Evolutionary conservation across 2,329 filamentous ascomycete species (phyloP).

Genomic region (Cladosporium sp.): DNA sequence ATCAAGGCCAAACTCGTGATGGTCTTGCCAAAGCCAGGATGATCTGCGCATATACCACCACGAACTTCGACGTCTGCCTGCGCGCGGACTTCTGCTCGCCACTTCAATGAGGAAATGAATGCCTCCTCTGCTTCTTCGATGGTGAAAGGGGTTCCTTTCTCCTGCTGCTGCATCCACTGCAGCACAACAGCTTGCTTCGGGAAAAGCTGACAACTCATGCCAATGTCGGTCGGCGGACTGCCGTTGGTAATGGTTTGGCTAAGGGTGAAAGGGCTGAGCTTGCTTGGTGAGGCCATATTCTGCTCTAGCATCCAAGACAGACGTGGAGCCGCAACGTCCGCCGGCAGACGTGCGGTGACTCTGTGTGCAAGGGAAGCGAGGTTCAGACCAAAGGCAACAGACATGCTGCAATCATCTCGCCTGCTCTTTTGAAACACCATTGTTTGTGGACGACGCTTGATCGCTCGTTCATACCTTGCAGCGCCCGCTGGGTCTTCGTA

Average conservation of each 20-base stretch:
- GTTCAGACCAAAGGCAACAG: slow-evolving; percentile 28
- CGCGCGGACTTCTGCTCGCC: slow-evolving; percentile 55
- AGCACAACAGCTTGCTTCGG: slow-evolving; percentile 53
- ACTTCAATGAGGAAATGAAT: slow-evolving; percentile 40
- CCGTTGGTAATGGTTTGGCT: not conserved
- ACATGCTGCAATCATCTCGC: not conserved
- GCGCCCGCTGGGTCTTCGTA: slow-evolving; percentile 51
- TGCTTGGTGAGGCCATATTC: not conserved
- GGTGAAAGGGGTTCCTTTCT: slow-evolving; percentile 43
- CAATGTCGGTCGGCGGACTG: not conserved
- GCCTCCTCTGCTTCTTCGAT: slow-evolving; percentile 57
- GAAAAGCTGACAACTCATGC: slow-evolving; percentile 34
- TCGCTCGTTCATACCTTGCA: slow-evolving; percentile 45
- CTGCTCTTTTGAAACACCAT: slow-evolving; percentile 17
- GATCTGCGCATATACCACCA: slow-evolving; percentile 61
- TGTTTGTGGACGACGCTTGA: slow-evolving; percentile 46
- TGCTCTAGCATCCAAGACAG: slow-evolving; percentile 5
- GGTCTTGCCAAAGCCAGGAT: slow-evolving; percentile 66
- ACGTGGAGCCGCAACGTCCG: not conserved
- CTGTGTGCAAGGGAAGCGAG: slow-evolving; percentile 27
- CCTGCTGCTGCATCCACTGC: slow-evolving; percentile 52
- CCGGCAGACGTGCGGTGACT: slow-evolving; percentile 20
- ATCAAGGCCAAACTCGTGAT: slow-evolving; percentile 56
- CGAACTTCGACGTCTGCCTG: slow-evolving; percentile 39
- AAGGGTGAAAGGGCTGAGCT: not conserved